Conservation (phyloP, 2,329 filamentous ascomycete genomes). For the Diaporthe longicolla region DNA sequence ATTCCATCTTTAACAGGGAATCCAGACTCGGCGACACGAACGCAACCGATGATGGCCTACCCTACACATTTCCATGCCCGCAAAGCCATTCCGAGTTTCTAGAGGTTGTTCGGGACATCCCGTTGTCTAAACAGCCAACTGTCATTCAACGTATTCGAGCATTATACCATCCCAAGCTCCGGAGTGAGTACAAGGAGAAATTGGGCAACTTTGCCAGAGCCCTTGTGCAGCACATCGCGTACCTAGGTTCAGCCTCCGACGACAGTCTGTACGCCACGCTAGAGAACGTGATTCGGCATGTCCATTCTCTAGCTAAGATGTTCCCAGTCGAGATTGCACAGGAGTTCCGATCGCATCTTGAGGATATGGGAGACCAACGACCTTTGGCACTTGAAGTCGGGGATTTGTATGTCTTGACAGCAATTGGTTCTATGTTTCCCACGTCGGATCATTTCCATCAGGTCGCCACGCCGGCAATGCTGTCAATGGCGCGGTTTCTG, state of each 20-base stretch:
- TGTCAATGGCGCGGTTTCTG: slow-evolving; percentile 87
- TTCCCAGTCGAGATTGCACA: slow-evolving; percentile 84
- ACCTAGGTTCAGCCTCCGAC: slow-evolving; percentile 60
- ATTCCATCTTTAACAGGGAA: slow-evolving; percentile 66
- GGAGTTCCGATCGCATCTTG: slow-evolving; percentile 82
- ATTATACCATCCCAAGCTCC: slow-evolving; percentile 90
- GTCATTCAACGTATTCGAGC: slow-evolving; percentile 92
- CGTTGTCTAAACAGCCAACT: slow-evolving; percentile 77
- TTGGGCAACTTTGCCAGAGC: slow-evolving; percentile 77
- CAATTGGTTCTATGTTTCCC: slow-evolving; percentile 87
- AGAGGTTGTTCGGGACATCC: slow-evolving; percentile 73
- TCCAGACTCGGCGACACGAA: slow-evolving; percentile 61
- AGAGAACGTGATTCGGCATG: slow-evolving; percentile 87
- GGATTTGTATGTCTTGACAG: slow-evolving; percentile 87
- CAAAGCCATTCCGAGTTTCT: slow-evolving; percentile 82
- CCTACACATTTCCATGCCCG: slow-evolving; percentile 90
- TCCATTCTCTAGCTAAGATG: slow-evolving; percentile 91
- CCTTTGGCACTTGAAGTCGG: slow-evolving; percentile 71
- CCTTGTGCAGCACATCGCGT: slow-evolving; percentile 74
- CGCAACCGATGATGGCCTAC: slow-evolving; percentile 68
- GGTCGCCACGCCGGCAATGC: slow-evolving; percentile 89
- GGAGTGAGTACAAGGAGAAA: slow-evolving; percentile 86
- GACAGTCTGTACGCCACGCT: slow-evolving; percentile 74
- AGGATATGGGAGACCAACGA: slow-evolving; percentile 64
- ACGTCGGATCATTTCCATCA: slow-evolving; percentile 98